A percentile compares a stretch with the other conserved stretches of the same genome.
Conservation (phyloP, 2,329 filamentous ascomycete genomes). For the Diaporthe australafricana region DNA sequence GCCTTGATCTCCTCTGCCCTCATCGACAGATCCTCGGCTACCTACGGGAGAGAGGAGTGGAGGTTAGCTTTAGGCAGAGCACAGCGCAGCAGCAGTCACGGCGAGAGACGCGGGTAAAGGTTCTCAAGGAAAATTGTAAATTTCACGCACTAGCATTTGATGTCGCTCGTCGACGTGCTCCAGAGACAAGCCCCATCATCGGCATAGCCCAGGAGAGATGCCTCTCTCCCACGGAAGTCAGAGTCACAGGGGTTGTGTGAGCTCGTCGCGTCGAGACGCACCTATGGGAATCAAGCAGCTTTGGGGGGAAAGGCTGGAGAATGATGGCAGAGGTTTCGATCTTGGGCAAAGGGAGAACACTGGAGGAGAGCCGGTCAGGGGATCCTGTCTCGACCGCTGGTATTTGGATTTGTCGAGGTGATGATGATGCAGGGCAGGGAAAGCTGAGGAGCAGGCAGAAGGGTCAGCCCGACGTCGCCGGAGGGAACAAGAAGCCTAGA, state of each 20-base stretch:
- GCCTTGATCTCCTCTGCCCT: constrained; percentile 57
- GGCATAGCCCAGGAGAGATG: constrained; percentile 49
- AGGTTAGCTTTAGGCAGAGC: constrained; percentile 51
- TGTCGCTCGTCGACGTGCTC: constrained; percentile 46
- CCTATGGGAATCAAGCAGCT: constrained; percentile 9
- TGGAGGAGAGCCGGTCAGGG: not conserved
- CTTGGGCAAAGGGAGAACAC: not conserved
- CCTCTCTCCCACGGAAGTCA: not conserved
- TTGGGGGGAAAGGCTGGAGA: not conserved
- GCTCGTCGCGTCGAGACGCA: constrained; percentile 6
- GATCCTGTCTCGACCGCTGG: not conserved
- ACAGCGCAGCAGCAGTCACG: not conserved
- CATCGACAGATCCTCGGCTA: constrained; percentile 68
- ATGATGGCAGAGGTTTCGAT: not conserved
- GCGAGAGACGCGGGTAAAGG: not conserved
- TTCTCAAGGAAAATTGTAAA: not conserved
- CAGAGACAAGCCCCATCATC: constrained; percentile 47
- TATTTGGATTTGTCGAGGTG: not conserved
- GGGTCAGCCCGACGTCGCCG: constrained; percentile 28
- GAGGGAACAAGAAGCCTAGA: constrained; percentile 22
- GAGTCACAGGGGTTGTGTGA: not conserved
- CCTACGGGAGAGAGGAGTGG: constrained; percentile 54
- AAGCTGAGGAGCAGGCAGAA: constrained; percentile 15
- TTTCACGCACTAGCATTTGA: constrained; percentile 50
- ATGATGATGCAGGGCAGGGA: constrained; percentile 11